phyloP scores from a whole-genome alignment of 805 yeast species.

The Monosporozyma servazzii region DNA sequence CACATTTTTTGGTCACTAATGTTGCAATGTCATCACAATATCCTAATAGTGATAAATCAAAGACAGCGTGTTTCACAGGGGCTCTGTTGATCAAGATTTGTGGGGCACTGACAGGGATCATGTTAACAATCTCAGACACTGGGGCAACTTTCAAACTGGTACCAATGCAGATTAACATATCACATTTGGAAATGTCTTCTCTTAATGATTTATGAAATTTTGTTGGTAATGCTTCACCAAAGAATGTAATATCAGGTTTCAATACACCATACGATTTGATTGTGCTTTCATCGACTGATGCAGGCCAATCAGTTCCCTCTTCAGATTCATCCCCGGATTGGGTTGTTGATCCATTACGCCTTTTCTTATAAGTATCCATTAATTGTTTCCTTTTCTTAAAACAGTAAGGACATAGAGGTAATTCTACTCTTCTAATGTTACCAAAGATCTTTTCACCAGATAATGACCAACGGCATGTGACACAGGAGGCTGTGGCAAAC shows the following conservation, averaged over 20 bases:
- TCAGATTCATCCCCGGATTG: background rate
- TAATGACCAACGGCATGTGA: constrained; percentile 58
- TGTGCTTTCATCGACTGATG: background rate
- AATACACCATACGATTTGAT: constrained; percentile 63
- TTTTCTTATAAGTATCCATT: background rate
- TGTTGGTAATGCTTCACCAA: constrained; percentile 75
- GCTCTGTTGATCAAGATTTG: constrained; percentile 74
- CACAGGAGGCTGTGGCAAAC: constrained; percentile 78
- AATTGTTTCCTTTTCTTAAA: constrained; percentile 33
- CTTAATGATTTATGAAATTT: constrained; percentile 50
- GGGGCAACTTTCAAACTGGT: constrained; percentile 93
- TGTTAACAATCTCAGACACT: constrained; percentile 74
- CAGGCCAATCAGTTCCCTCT: background rate
- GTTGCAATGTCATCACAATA: constrained; percentile 76
- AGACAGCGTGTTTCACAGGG: constrained; percentile 64
- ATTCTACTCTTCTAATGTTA: constrained; percentile 46
- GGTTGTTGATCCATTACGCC: background rate
- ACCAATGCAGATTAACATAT: constrained; percentile 75
- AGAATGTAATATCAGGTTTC: constrained; percentile 90
- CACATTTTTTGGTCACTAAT: constrained; percentile 46
- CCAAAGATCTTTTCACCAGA: constrained; percentile 58
- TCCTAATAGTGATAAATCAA: constrained; percentile 71
- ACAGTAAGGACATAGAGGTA: constrained; percentile 71
- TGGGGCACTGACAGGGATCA: constrained; percentile 58
- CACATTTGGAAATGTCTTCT: constrained; percentile 60